Evolutionary conservation across 2,329 filamentous ascomycete genomes (phyloP).

Genomic region (Colletotrichum sp.): DNA sequence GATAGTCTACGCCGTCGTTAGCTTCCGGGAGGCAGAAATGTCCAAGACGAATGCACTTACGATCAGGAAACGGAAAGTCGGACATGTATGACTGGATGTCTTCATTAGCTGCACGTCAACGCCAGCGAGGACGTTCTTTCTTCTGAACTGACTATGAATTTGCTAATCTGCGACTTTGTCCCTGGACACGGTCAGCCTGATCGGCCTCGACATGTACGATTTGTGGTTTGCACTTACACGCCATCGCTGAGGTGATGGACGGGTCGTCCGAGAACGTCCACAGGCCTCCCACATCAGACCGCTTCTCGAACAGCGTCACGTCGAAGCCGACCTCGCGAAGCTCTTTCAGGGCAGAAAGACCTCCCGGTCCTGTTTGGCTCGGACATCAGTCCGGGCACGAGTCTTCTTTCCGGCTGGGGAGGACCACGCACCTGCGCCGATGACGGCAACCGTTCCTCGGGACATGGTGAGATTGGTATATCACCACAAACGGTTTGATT

Average conservation of each 20-base stretch:
- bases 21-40: background rate
- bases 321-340: conserved; percentile 28
- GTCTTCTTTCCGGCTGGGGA: background rate
- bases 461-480: background rate
- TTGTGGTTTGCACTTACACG: conserved; percentile 7
- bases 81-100: conserved; percentile 21
- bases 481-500: background rate
- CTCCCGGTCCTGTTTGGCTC: conserved; percentile 23
- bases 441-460: conserved; percentile 20
- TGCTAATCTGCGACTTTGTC: conserved; percentile 25
- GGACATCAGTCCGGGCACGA: background rate
- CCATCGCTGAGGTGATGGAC: conserved; percentile 21
- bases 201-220: background rate
- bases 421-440: conserved; percentile 22
- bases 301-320: conserved; percentile 27
- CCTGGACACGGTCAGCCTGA: background rate
- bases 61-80: conserved; percentile 28
- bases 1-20: background rate
- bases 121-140: background rate
- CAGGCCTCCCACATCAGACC: conserved; percentile 25
- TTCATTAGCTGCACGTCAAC: background rate
- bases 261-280: conserved; percentile 28
- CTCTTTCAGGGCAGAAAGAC: conserved; percentile 27
- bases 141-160: conserved; percentile 24
- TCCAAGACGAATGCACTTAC: background rate